A percentile compares a stretch with the other conserved stretches of the same genome.
phyloP scores from a whole-genome alignment of 495 filamentous ascomycete species.

The Aspergillus campestris region DNA sequence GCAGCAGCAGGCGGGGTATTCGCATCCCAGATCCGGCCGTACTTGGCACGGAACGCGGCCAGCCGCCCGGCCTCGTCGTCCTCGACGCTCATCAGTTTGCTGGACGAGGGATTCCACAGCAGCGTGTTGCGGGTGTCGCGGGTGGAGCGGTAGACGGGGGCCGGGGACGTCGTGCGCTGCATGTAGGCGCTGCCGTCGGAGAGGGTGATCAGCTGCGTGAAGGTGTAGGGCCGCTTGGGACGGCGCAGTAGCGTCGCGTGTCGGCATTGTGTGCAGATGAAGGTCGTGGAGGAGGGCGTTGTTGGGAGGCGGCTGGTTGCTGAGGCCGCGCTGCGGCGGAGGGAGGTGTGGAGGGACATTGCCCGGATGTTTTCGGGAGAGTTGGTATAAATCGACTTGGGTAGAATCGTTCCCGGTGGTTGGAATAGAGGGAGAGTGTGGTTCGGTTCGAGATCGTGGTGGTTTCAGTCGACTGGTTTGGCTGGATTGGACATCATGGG shows the following conservation, averaged over 20 bases:
- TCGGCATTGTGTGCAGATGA: conserved; percentile 49
- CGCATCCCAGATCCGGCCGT: conserved; percentile 76
- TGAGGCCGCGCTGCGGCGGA: conserved; percentile 35
- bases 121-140: conserved; percentile 84
- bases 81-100: conserved; percentile 76
- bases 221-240: conserved; percentile 84
- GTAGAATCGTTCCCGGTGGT: too few relatives aligned
- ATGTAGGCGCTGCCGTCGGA: conserved; percentile 86
- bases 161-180: conserved; percentile 78
- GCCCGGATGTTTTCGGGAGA: background rate
- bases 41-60: conserved; percentile 73
- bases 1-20: conserved; percentile 19
- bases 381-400: too few relatives aligned
- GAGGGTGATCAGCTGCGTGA: conserved; percentile 91
- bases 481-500: too few relatives aligned
- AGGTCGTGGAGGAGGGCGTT: conserved; percentile 23
- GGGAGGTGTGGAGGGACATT: conserved; percentile 33
- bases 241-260: conserved; percentile 84
- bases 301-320: conserved; percentile 17
- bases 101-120: conserved; percentile 79
- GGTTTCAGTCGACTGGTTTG: too few relatives aligned
- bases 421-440: too few relatives aligned
- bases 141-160: conserved; percentile 62
- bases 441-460: too few relatives aligned
- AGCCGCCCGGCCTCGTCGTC: conserved; percentile 91